These are phyloP conservation scores for Trifolium repens DNA, from an alignment of 306 rosid species.

Conservation along the genomic window DNA sequence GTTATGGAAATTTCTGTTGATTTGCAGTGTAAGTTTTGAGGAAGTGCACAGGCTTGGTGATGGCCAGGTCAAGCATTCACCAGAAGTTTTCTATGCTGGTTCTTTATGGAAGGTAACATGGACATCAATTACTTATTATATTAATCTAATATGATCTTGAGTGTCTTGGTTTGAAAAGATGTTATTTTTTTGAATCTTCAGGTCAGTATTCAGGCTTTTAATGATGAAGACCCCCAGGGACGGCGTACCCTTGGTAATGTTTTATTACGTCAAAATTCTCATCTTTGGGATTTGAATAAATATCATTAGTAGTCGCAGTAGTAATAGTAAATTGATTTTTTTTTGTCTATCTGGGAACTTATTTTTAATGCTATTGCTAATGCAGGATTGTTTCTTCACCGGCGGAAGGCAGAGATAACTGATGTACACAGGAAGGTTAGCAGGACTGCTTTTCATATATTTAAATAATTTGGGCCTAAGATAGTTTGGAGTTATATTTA, in stretches of 20 bases:
- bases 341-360: constrained; percentile 28
- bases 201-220: constrained; percentile 97
- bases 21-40: constrained; percentile 88
- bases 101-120: constrained; percentile 92
- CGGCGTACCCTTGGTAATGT: constrained; percentile 85
- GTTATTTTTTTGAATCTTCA: constrained; percentile 51
- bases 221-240: constrained; percentile 97
- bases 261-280: constrained; percentile 36
- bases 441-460: constrained; percentile 31
- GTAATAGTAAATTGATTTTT: neutral
- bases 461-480: constrained; percentile 16
- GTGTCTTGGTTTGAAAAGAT: constrained; percentile 38
- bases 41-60: constrained; percentile 98
- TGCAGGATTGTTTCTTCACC: constrained; percentile 94
- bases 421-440: constrained; percentile 57
- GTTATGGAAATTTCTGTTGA: constrained; percentile 39
- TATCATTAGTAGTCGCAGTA: neutral
- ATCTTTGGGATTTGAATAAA: constrained; percentile 27
- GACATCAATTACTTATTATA: constrained; percentile 37
- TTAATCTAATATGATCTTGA: constrained; percentile 31
- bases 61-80: constrained; percentile 97
- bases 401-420: constrained; percentile 55
- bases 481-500: constrained; percentile 22
- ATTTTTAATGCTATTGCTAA: constrained; percentile 43
- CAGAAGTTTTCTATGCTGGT: constrained; percentile 95